phyloP scores from a whole-genome alignment of 805 yeast genomes.

The Novakomyces olei region DNA sequence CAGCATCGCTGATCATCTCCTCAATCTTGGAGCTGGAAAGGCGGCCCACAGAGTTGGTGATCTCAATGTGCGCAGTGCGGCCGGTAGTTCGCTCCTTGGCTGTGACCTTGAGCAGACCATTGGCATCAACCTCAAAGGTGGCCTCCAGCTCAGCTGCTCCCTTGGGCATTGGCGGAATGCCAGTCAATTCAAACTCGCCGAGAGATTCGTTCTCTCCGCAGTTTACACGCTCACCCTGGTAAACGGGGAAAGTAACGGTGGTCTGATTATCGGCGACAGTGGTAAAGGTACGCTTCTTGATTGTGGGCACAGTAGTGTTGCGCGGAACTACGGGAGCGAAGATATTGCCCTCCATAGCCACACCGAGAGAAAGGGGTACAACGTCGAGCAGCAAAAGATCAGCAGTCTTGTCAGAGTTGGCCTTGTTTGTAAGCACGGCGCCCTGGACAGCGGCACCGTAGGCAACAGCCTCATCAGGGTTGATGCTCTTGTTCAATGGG shows the following conservation, averaged over 20 bases:
- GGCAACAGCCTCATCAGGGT: slow-evolving; percentile 99
- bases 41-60: slow-evolving; percentile 98
- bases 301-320: slow-evolving; percentile 98
- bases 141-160: slow-evolving; percentile 99
- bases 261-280: slow-evolving; percentile 98
- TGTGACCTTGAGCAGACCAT: slow-evolving; percentile 97
- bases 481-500: slow-evolving; percentile 86
- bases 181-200: slow-evolving; percentile 96
- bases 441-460: slow-evolving; percentile 99
- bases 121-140: slow-evolving; percentile 96
- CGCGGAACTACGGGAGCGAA: slow-evolving; percentile 98
- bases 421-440: slow-evolving; percentile 89
- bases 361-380: slow-evolving; percentile 96
- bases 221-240: slow-evolving; percentile 99
- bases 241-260: slow-evolving; percentile 95
- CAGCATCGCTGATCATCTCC: slow-evolving; percentile 97
- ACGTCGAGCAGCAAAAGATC: slow-evolving; percentile 91
- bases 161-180: slow-evolving; percentile 95
- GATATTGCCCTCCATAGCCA: slow-evolving; percentile 98
- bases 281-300: slow-evolving; percentile 96
- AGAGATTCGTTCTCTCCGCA: slow-evolving; percentile 90
- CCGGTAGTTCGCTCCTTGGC: slow-evolving; percentile 98
- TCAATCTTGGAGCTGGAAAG: slow-evolving; percentile 89
- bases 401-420: slow-evolving; percentile 77
- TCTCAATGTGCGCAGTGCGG: slow-evolving; percentile 92